A percentile compares a stretch with the other conserved stretches of the same genome.
These are phyloP conservation scores for Amaranthus tricolor DNA, from an alignment of 179 eudicot genomes.

Conservation along the genomic window DNA sequence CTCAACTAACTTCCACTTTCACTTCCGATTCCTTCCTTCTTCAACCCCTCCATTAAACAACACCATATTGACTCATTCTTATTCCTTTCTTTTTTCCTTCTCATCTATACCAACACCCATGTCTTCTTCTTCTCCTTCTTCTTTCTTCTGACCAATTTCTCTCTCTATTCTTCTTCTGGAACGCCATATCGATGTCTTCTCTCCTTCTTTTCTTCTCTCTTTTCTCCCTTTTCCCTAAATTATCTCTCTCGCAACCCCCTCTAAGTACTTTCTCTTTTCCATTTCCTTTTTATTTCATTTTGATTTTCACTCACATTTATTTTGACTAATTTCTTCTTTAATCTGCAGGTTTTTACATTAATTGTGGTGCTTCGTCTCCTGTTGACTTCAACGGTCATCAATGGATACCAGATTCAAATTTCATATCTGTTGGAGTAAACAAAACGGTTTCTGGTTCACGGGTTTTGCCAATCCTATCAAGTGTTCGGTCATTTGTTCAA, in stretches of 20 bases:
- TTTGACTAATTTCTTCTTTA: neutral
- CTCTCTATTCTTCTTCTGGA: conserved; percentile 9
- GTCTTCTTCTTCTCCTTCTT: neutral
- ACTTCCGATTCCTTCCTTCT: neutral
- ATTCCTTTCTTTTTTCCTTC: conserved; percentile 29
- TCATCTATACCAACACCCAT: neutral
- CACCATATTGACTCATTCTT: conserved; percentile 20
- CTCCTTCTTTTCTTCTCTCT: conserved; percentile 13
- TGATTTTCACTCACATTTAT: neutral
- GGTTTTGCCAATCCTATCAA: conserved; percentile 45
- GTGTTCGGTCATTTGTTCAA: conserved; percentile 62
- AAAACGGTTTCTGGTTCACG: conserved; percentile 29
- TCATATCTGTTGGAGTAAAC: conserved; percentile 43
- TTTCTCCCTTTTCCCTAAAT: conserved; percentile 20
- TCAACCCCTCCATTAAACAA: conserved; percentile 5
- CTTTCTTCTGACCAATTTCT: conserved; percentile 10
- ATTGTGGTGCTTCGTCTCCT: conserved; percentile 58
- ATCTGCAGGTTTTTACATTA: conserved; percentile 47
- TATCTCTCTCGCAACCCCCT: conserved; percentile 42
- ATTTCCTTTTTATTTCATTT: neutral
- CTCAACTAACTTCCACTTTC: conserved; percentile 17
- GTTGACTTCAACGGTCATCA: conserved; percentile 31
- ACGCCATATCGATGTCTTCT: conserved; percentile 15
- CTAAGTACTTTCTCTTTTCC: conserved; percentile 33
- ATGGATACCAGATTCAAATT: conserved; percentile 61